These are phyloP conservation scores for Serendipita sp. DNA, from an alignment of 1,284 basidiomycete species.

Conservation along the genomic window DNA sequence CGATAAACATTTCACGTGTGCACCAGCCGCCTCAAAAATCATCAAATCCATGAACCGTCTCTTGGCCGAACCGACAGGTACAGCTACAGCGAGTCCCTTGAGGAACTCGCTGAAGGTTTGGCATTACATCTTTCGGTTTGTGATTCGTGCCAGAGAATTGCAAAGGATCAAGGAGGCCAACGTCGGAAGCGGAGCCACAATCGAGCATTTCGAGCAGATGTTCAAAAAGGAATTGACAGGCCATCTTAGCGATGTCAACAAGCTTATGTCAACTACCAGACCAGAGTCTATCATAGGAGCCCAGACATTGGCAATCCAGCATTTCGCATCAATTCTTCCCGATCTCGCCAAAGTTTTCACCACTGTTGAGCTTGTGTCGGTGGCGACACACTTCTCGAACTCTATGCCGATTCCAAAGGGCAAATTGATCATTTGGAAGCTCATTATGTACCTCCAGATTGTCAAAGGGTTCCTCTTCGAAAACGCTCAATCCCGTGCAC, in stretches of 20 bases:
- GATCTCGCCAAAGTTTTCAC: conserved; percentile 72
- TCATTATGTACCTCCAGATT: conserved; percentile 86
- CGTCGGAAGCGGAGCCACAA: conserved; percentile 63
- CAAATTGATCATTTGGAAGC: conserved; percentile 77
- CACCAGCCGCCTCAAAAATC: conserved; percentile 66
- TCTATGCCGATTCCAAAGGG: conserved; percentile 69
- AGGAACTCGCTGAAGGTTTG: conserved; percentile 89
- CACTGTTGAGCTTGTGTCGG: conserved; percentile 68
- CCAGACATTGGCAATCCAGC: conserved; percentile 85
- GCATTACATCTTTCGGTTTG: conserved; percentile 92
- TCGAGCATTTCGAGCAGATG: conserved; percentile 70
- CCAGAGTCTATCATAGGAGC: conserved; percentile 86
- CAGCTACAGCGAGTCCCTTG: conserved; percentile 63
- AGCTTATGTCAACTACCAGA: conserved; percentile 73
- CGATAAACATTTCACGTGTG: conserved; percentile 72
- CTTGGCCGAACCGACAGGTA: conserved; percentile 56
- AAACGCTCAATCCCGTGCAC: conserved; percentile 58
- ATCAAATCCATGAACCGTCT: conserved; percentile 78
- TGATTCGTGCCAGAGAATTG: conserved; percentile 74
- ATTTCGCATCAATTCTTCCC: conserved; percentile 86
- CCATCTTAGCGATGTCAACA: conserved; percentile 70
- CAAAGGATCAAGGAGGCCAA: conserved; percentile 70
- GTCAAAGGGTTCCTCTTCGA: conserved; percentile 83
- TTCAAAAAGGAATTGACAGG: conserved; percentile 73
- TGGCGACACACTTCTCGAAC: conserved; percentile 79